These are phyloP conservation scores for Micractinium sp. DNA, from an alignment of 139 green algal species.

Conservation along the genomic window DNA sequence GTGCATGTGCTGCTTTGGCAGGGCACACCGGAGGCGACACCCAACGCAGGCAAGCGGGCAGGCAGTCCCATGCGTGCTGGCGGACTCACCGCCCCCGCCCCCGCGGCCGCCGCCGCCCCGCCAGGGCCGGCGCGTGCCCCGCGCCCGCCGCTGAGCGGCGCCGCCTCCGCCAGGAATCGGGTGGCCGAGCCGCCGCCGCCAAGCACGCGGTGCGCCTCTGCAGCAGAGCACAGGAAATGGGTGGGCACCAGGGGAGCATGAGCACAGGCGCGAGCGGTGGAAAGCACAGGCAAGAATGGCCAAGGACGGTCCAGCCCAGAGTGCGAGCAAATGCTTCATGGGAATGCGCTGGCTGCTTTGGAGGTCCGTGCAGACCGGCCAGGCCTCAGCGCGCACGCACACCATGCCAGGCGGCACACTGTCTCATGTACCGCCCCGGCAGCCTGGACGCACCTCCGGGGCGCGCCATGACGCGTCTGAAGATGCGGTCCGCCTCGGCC, in stretches of 20 bases:
- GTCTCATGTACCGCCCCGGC: no score
- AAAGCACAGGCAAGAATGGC: no score
- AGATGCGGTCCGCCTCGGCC: constrained; percentile 47
- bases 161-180: background rate
- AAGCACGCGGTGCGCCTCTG: constrained; percentile 2
- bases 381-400: background rate
- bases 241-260: background rate
- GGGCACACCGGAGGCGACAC: no score
- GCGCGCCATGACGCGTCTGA: constrained; percentile 51
- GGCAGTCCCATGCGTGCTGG: no score
- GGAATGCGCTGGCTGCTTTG: background rate
- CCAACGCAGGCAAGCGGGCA: background rate
- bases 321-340: background rate
- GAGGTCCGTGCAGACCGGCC: background rate
- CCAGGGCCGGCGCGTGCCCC: background rate
- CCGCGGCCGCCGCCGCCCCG: background rate
- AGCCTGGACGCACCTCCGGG: constrained; percentile 18
- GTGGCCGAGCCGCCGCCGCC: background rate
- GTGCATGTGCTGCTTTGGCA: no score
- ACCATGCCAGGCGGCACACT: background rate
- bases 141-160: constrained; percentile 1
- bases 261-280: no score
- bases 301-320: background rate
- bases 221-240: background rate
- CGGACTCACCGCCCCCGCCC: background rate